These are phyloP conservation scores for Bacidia gigantensis DNA, from an alignment of 495 filamentous ascomycete species.

Conservation along the genomic window DNA sequence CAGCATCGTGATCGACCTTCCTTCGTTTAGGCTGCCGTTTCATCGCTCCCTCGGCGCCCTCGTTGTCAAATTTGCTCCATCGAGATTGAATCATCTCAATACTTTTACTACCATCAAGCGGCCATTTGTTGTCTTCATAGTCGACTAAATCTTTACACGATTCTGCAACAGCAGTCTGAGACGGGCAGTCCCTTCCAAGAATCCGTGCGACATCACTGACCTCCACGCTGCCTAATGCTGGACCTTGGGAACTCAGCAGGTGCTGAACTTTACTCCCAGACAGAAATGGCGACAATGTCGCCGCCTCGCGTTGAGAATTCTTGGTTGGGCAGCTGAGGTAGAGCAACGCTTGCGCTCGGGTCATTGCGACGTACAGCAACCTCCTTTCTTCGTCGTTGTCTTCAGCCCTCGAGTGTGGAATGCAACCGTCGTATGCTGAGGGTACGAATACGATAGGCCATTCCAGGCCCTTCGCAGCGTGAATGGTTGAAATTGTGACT, in stretches of 20 bases:
- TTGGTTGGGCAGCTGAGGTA: conserved; percentile 73
- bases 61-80: conserved; percentile 24
- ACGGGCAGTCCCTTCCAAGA: conserved; percentile 42
- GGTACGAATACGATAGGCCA: conserved; percentile 98
- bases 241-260: conserved; percentile 43
- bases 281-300: conserved; percentile 51
- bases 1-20: conserved; percentile 7
- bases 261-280: conserved; percentile 31
- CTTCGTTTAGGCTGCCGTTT: conserved; percentile 22
- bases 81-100: conserved; percentile 25
- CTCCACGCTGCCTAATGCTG: conserved; percentile 38
- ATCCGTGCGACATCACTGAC: conserved; percentile 50
- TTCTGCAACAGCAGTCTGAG: conserved; percentile 32
- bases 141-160: conserved; percentile 30
- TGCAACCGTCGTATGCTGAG: conserved; percentile 77
- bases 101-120: conserved; percentile 41
- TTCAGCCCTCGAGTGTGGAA: conserved; percentile 87
- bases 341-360: conserved; percentile 77
- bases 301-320: conserved; percentile 48
- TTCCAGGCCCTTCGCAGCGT: conserved; percentile 91
- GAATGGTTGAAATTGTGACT: conserved; percentile 91
- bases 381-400: conserved; percentile 82
- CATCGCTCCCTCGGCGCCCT: not conserved
- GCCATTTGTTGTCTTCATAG: conserved; percentile 49
- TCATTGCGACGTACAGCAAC: conserved; percentile 96